Evolutionary conservation across 805 yeast genomes (phyloP), one percentile per base, ranked within the genome.

Genomic region (Ogataea siamensis): DNA sequence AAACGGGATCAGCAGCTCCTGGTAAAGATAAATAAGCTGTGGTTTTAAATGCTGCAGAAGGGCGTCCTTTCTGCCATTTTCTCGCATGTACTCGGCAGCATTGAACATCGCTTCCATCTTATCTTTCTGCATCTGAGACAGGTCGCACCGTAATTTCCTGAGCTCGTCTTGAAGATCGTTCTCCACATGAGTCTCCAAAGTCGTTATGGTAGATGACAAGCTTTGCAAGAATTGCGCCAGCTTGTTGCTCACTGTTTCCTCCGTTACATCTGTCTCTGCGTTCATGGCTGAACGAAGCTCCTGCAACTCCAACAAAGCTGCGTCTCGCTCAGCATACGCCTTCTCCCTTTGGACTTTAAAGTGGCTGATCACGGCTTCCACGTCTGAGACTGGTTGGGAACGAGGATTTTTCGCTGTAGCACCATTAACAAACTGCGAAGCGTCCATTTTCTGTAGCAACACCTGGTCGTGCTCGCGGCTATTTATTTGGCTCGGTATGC

Each of bases 1-100:
- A 21, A 46, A 46, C 7, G 50, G 50, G 17, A 46, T 32, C 37
- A 46, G 28, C 19, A 46, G 42, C 23, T 42, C 40, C 27, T 46
- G 44, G 31, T 46, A 46, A 5, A 46, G 22, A 22, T 16, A 36
- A 7, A 37, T 35, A 16, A 46, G 29, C 15, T 36, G 40, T 5
- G 46, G 41, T 21, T 35, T 35, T 19, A 46, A 8, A 16, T 26
- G n/a, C 9, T 15, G 22, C 22, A 28, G 5, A 12, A 34, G 3
- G 5, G 24, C 16, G 19, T 31, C 34, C 19, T 21, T 23, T 13
- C 25, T 32, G 28, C 11, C 18, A 25, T 18, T 18, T 32, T 25
- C 23, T 15, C 29, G 27, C 10, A 32, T n/a, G 8, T 7, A 14
- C 17, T 32, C 25, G 12, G 18, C 23, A 5, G 23, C 23, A 4